phyloP scores from a whole-genome alignment of 1,139 yeast species.

The Pneumocystis sp. region DNA sequence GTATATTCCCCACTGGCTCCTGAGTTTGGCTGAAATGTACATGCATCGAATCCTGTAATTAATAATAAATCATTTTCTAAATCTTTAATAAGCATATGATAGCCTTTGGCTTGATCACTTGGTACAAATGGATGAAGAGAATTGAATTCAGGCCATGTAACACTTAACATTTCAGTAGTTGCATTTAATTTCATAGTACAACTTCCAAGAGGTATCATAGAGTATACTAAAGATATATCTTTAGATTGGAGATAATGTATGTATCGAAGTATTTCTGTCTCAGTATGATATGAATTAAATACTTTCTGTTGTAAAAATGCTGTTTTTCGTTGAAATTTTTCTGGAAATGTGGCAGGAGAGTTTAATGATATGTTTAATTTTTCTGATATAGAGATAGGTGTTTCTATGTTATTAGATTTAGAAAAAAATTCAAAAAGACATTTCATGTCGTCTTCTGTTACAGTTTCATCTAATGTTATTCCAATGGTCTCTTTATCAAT shows the following conservation, averaged over 20 bases:
- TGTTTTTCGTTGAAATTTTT: conserved; percentile 44
- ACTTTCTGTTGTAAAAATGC: conserved; percentile 56
- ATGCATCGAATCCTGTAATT: conserved; percentile 88
- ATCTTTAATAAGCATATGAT: conserved; percentile 55
- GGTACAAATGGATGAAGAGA: conserved; percentile 90
- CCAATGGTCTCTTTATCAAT: conserved; percentile 50
- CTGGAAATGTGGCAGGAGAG: conserved; percentile 30
- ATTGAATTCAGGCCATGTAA: conserved; percentile 87
- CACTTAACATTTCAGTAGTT: conserved; percentile 85
- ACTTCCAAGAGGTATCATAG: conserved; percentile 95
- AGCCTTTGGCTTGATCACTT: conserved; percentile 70
- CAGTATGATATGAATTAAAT: conserved; percentile 79
- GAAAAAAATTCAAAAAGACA: conserved; percentile 39
- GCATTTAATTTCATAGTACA: conserved; percentile 97
- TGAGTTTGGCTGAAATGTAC: conserved; percentile 89
- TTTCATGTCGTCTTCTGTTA: conserved; percentile 45
- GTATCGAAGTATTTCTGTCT: conserved; percentile 86
- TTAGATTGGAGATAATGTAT: conserved; percentile 70
- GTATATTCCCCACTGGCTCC: conserved; percentile 99
- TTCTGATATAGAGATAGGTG: conserved; percentile 18
- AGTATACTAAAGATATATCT: conserved; percentile 83
- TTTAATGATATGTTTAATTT: conserved; percentile 21
- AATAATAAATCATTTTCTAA: conserved; percentile 75
- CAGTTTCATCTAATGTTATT: conserved; percentile 76
- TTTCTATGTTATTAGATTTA: conserved; percentile 13